phyloP scores from a whole-genome alignment of 306 rosid genomes.

The Vigna unguiculata region DNA sequence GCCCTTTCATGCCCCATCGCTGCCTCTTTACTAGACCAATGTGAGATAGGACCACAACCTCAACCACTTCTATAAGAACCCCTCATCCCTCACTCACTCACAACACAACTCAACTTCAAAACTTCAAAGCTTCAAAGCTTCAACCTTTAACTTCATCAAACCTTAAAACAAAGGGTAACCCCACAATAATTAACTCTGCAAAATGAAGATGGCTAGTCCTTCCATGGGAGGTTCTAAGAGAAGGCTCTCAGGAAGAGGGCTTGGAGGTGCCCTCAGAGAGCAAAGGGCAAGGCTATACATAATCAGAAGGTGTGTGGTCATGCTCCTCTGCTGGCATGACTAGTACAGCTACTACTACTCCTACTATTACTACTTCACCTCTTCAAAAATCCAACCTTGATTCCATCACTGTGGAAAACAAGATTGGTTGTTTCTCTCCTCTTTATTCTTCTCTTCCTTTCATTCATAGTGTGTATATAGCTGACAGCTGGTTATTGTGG shows the following conservation, averaged over 20 bases:
- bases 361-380: neutral
- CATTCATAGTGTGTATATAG: slow-evolving; percentile 65
- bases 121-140: slow-evolving; percentile 1
- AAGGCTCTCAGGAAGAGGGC: slow-evolving; percentile 79
- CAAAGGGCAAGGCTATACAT: slow-evolving; percentile 90
- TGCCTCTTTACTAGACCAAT: slow-evolving; percentile 62
- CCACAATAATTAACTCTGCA: neutral
- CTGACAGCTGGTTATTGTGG: slow-evolving; percentile 47
- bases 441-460: slow-evolving; percentile 4
- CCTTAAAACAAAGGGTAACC: neutral
- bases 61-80: slow-evolving; percentile 54
- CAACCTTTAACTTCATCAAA: neutral
- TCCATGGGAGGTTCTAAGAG: slow-evolving; percentile 72
- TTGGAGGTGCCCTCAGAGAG: slow-evolving; percentile 85
- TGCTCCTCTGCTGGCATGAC: slow-evolving; percentile 99
- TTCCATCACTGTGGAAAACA: slow-evolving; percentile 14
- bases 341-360: too few species aligned
- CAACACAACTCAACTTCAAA: slow-evolving; percentile 16
- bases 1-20: slow-evolving; percentile 81
- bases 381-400: slow-evolving; percentile 26
- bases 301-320: slow-evolving; percentile 94
- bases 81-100: slow-evolving; percentile 33
- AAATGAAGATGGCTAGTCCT: slow-evolving; percentile 71
- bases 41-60: slow-evolving; percentile 53
- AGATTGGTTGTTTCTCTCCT: slow-evolving; percentile 25